These are phyloP conservation scores for Hyphopichia wangnamkhiaoensis DNA, from an alignment of 1,139 yeast species.

Conservation along the genomic window DNA sequence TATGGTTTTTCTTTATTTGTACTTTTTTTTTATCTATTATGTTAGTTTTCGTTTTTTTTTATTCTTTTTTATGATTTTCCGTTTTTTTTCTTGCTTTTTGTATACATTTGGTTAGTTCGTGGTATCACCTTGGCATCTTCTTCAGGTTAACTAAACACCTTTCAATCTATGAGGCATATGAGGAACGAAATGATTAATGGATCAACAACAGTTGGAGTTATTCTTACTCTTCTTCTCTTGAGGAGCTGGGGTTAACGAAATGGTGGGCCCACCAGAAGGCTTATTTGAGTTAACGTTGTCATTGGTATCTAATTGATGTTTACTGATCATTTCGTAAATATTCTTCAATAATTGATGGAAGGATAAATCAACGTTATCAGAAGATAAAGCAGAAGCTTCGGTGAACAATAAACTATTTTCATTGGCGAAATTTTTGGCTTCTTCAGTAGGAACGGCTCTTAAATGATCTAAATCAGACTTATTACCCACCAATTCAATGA, in stretches of 20 bases:
- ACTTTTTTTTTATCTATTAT: no score
- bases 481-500: conserved; percentile 84
- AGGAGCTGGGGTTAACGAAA: conserved; percentile 91
- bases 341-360: conserved; percentile 90
- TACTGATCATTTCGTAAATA: conserved; percentile 88
- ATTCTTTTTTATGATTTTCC: no score
- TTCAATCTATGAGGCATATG: no score
- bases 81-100: no score
- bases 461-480: conserved; percentile 94
- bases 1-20: no score
- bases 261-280: conserved; percentile 81
- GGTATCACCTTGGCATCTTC: no score
- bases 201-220: conserved; percentile 66
- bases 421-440: conserved; percentile 91
- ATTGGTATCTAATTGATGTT: conserved; percentile 79
- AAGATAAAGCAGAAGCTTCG: conserved; percentile 95
- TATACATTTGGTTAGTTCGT: no score
- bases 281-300: conserved; percentile 34
- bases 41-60: no score
- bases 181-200: no score
- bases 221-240: conserved; percentile 68
- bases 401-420: conserved; percentile 91
- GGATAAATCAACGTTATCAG: conserved; percentile 92
- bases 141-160: no score
- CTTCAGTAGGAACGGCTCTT: conserved; percentile 97